A percentile compares a stretch with the other conserved stretches of the same genome.
These are phyloP conservation scores for Coniochaeta sp. DNA, from an alignment of 2,329 filamentous ascomycete species.

Conservation along the genomic window DNA sequence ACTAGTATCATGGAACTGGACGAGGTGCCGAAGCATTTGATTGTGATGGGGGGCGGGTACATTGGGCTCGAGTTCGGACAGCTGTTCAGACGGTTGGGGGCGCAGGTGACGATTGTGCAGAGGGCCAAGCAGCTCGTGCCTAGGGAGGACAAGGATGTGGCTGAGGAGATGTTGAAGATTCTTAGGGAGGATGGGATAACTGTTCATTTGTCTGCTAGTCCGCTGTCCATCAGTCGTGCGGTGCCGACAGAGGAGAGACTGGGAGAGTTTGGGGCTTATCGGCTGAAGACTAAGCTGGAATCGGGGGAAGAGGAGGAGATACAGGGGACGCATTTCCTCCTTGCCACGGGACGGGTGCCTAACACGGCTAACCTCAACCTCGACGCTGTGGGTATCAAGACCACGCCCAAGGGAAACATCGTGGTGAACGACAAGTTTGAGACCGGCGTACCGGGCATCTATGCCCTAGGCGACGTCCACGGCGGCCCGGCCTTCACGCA, in stretches of 20 bases:
- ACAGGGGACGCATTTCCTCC: conserved; percentile 37
- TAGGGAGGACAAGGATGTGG: conserved; percentile 41
- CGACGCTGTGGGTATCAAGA: conserved; percentile 29
- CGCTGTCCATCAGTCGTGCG: not conserved
- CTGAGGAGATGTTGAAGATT: conserved; percentile 32
- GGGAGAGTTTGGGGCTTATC: not conserved
- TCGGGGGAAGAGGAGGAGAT: conserved; percentile 16
- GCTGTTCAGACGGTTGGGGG: conserved; percentile 41
- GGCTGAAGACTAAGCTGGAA: not conserved
- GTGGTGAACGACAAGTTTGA: conserved; percentile 34
- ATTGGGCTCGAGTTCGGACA: conserved; percentile 48
- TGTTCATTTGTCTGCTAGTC: conserved; percentile 26
- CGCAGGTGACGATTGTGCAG: conserved; percentile 41
- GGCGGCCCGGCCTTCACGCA: conserved; percentile 48
- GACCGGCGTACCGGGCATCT: conserved; percentile 34
- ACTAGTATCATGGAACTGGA: conserved; percentile 40
- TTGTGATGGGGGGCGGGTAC: conserved; percentile 46
- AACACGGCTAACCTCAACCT: conserved; percentile 41
- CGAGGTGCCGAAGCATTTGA: conserved; percentile 36
- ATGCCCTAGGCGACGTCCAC: conserved; percentile 44
- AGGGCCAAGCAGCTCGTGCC: conserved; percentile 32
- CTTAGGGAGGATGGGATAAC: conserved; percentile 37
- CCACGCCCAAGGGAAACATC: conserved; percentile 34
- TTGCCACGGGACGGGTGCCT: conserved; percentile 41
- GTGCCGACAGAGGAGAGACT: not conserved